phyloP scores from a whole-genome alignment of 2,329 filamentous ascomycete species.

The Alternaria dauci region DNA sequence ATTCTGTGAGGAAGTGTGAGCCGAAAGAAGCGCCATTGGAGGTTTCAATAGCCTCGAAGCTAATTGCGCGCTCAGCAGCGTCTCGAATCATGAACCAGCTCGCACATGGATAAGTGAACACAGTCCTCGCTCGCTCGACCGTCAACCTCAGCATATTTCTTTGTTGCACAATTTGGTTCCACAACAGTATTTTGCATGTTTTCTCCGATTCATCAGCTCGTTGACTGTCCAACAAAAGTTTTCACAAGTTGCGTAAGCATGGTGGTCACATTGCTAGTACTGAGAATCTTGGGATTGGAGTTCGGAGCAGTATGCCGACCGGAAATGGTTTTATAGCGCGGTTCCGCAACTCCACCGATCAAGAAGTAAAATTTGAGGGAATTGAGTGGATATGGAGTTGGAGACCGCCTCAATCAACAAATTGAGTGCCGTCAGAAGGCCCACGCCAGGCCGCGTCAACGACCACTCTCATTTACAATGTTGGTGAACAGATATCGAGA shows the following conservation, averaged over 20 bases:
- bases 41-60: not conserved
- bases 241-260: not conserved
- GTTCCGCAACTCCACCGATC: slow-evolving; percentile 58
- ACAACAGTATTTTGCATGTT: not conserved
- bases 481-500: not conserved
- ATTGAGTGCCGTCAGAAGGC: not conserved
- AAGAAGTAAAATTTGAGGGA: slow-evolving; percentile 59
- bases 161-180: not conserved
- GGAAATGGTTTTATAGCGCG: slow-evolving; percentile 60
- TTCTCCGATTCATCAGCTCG: not conserved
- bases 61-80: not conserved
- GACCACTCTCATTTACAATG: not conserved
- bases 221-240: not conserved
- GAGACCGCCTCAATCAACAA: slow-evolving; percentile 56
- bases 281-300: slow-evolving; percentile 36
- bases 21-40: not conserved
- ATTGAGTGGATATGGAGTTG: slow-evolving; percentile 63
- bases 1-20: not conserved
- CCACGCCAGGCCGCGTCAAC: not conserved
- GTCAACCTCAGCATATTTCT: not conserved
- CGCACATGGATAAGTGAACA: slow-evolving; percentile 8
- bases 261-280: not conserved
- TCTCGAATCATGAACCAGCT: not conserved
- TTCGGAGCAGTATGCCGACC: slow-evolving; percentile 60
- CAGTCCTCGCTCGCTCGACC: not conserved